Evolutionary conservation across 257 asterid species (phyloP).

Genomic region (Cinchona pubescens): DNA sequence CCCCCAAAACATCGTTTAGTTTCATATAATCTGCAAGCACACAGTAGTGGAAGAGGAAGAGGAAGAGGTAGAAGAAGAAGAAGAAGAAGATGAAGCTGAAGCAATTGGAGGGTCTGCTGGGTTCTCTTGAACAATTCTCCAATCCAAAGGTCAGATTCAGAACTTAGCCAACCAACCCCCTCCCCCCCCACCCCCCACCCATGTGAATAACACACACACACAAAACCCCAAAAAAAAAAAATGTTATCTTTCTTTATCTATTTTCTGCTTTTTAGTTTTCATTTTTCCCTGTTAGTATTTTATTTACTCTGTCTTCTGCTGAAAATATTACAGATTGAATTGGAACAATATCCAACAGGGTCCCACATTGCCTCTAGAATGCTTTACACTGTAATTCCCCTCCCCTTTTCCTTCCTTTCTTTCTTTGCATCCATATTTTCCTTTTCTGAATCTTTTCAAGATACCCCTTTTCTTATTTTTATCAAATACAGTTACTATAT

Average conservation of each 20-base stretch:
- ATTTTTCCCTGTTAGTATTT: not conserved
- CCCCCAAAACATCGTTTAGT: not conserved
- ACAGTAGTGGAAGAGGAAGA: not conserved
- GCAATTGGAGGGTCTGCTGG: constrained; percentile 64
- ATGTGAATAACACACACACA: too few relatives aligned
- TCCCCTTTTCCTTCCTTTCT: not conserved
- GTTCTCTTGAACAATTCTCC: constrained; percentile 70
- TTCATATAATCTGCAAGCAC: not conserved
- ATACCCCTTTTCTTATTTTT: constrained; percentile 11
- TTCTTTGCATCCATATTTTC: not conserved
- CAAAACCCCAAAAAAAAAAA: too few relatives aligned
- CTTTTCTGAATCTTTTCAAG: not conserved
- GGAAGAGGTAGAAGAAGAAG: not conserved
- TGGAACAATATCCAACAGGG: constrained; percentile 96
- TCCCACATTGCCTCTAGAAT: constrained; percentile 94
- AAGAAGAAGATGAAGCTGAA: constrained; percentile 67
- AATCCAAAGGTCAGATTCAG: constrained; percentile 70
- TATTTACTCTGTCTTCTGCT: not conserved
- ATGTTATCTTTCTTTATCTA: not conserved
- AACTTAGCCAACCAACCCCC: too few relatives aligned
- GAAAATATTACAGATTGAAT: constrained; percentile 63
- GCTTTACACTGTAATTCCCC: constrained; percentile 62
- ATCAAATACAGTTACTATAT: not conserved
- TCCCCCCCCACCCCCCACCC: not conserved
- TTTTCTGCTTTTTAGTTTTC: not conserved